phyloP scores from a whole-genome alignment of 2,329 filamentous ascomycete genomes.

The Sarocladium brachiariae region DNA sequence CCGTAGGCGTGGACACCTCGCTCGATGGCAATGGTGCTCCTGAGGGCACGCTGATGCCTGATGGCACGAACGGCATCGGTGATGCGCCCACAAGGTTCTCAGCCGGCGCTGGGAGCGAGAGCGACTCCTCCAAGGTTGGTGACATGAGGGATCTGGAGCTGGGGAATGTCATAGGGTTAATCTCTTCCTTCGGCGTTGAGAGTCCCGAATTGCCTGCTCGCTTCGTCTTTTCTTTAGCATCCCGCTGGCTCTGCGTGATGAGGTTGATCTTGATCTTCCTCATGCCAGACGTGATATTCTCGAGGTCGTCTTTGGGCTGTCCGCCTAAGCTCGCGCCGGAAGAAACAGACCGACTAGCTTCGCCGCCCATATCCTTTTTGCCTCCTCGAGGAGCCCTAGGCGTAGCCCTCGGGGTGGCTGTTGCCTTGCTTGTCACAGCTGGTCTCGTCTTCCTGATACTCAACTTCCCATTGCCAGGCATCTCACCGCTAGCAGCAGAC shows the following conservation, averaged over 20 bases:
- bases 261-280: constrained; percentile 58
- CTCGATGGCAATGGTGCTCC: background rate
- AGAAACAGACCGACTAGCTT: constrained; percentile 12
- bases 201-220: background rate
- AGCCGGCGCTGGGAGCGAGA: background rate
- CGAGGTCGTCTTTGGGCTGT: constrained; percentile 33
- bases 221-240: constrained; percentile 34
- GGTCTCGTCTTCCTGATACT: constrained; percentile 55
- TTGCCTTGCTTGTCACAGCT: constrained; percentile 26
- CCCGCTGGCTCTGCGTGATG: constrained; percentile 51
- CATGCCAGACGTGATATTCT: constrained; percentile 50
- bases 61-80: constrained; percentile 7
- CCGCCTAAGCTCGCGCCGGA: constrained; percentile 9
- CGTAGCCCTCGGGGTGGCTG: constrained; percentile 14
- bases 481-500: constrained; percentile 24
- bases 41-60: background rate
- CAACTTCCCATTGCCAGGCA: constrained; percentile 32
- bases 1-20: constrained; percentile 1
- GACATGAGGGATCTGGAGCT: background rate
- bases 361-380: constrained; percentile 9
- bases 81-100: constrained; percentile 5
- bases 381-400: constrained; percentile 11
- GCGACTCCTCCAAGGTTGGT: background rate
- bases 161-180: background rate
- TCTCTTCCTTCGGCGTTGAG: constrained; percentile 3